Conservation (phyloP, 192 early-diverging fungal species). For the Podila verticillata region DNA sequence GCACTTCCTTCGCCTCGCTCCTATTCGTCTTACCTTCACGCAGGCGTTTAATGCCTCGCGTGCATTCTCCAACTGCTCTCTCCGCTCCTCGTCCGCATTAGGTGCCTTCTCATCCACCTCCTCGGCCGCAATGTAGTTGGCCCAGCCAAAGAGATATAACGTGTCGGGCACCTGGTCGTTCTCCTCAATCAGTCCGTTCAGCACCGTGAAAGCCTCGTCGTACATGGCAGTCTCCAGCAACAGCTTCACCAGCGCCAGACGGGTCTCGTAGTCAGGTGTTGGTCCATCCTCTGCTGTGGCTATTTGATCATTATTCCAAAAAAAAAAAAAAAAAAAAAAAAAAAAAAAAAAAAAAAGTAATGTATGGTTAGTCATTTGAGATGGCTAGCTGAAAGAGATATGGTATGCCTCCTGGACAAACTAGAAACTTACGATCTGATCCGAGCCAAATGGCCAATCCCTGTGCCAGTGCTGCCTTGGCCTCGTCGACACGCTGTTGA, state of each 20-base stretch:
- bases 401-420: too few species aligned
- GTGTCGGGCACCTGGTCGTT: constrained; percentile 92
- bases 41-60: constrained; percentile 79
- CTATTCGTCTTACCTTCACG: constrained; percentile 64
- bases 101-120: constrained; percentile 51
- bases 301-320: neutral
- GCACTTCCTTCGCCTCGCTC: too few species aligned
- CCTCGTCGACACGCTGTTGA: constrained; percentile 85
- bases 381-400: neutral
- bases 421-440: constrained; percentile 49
- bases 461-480: constrained; percentile 69
- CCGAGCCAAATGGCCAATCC: constrained; percentile 79
- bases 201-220: constrained; percentile 79
- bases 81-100: constrained; percentile 58
- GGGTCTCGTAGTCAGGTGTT: constrained; percentile 86
- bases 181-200: constrained; percentile 86
- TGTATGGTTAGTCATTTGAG: constrained; percentile 7
- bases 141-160: constrained; percentile 98
- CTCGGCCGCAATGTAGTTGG: constrained; percentile 80
- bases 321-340: neutral
- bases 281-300: constrained; percentile 52
- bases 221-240: constrained; percentile 86
- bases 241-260: constrained; percentile 84
- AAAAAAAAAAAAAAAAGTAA: constrained; percentile 9
- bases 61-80: constrained; percentile 74